Percentiles rank a stretch among this genome's conserved stretches.
phyloP scores from a whole-genome alignment of 108 stramenopile genomes.

The Epithemia pelagica region DNA sequence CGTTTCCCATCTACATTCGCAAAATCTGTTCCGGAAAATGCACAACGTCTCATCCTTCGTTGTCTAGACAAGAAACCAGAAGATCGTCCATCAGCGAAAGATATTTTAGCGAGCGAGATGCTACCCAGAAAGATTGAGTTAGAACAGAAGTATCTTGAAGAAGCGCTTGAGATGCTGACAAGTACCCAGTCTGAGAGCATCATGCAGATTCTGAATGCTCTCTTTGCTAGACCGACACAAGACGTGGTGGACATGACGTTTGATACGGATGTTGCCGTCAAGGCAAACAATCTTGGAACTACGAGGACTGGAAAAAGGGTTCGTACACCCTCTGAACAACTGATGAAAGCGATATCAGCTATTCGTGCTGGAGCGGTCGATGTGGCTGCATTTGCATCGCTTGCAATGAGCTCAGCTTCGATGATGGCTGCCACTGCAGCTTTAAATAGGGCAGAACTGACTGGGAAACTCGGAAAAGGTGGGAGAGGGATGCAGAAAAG shows the following conservation, averaged over 20 bases:
- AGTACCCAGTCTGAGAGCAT: slow-evolving; percentile 58
- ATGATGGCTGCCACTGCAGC: slow-evolving; percentile 57
- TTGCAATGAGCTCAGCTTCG: slow-evolving; percentile 65
- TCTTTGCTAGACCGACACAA: slow-evolving; percentile 51
- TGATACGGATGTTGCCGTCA: slow-evolving; percentile 52
- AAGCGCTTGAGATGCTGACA: slow-evolving; percentile 67
- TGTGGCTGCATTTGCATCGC: slow-evolving; percentile 15
- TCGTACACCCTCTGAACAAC: slow-evolving; percentile 18
- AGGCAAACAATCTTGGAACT: slow-evolving; percentile 32
- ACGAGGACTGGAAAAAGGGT: background rate
- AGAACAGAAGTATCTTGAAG: slow-evolving; percentile 66
- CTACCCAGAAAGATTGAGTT: slow-evolving; percentile 72
- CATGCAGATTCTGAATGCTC: slow-evolving; percentile 46
- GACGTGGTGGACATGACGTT: slow-evolving; percentile 53
- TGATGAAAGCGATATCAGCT: slow-evolving; percentile 27
- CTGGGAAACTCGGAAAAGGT: slow-evolving; percentile 52
- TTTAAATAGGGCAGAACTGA: slow-evolving; percentile 47
- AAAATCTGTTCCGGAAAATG: slow-evolving; percentile 40
- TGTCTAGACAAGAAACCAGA: slow-evolving; percentile 55
- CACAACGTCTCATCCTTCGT: slow-evolving; percentile 63
- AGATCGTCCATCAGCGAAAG: slow-evolving; percentile 30
- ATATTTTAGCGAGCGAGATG: slow-evolving; percentile 33
- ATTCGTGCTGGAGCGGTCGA: slow-evolving; percentile 27
- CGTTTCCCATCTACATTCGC: slow-evolving; percentile 52
- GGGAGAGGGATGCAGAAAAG: slow-evolving; percentile 52